Evolutionary conservation across 257 asterid species (phyloP).

Genomic region (Linderniella brevidens): DNA sequence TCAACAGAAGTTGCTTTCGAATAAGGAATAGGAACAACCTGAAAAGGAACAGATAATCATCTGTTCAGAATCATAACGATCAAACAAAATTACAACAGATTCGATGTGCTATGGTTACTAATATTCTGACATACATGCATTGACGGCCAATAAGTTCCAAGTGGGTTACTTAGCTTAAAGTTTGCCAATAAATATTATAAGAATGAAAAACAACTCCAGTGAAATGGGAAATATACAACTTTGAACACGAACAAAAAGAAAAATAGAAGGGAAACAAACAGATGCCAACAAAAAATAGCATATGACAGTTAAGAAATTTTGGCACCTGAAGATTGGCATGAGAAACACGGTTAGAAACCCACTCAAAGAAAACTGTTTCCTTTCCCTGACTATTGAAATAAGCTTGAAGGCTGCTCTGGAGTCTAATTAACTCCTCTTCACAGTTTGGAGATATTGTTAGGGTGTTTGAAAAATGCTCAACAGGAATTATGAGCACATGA

Average conservation of each 20-base stretch:
- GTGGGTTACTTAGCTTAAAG: no score
- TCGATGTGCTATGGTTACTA: not conserved
- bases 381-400: constrained; percentile 63
- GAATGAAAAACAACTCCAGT: no score
- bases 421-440: constrained; percentile 37
- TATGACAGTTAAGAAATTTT: constrained; percentile 4
- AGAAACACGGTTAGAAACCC: constrained; percentile 67
- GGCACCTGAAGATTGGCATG: constrained; percentile 95
- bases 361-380: constrained; percentile 78
- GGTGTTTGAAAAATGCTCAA: constrained; percentile 76
- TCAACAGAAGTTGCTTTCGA: constrained; percentile 51
- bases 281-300: constrained; percentile 4
- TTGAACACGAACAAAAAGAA: constrained; percentile 3
- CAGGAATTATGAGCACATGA: constrained; percentile 76
- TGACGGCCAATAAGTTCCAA: no score
- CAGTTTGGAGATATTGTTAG: constrained; percentile 57
- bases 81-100: not conserved
- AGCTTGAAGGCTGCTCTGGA: constrained; percentile 54
- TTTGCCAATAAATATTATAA: no score
- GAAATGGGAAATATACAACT: no score
- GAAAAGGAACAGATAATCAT: constrained; percentile 6
- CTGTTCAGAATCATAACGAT: constrained; percentile 10
- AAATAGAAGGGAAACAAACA: constrained; percentile 7
- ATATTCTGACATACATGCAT: not conserved
- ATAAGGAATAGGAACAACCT: constrained; percentile 81